Base-by-base conservation (phyloP, 306 rosid genomes). In the Begonia masoniana region DNA sequence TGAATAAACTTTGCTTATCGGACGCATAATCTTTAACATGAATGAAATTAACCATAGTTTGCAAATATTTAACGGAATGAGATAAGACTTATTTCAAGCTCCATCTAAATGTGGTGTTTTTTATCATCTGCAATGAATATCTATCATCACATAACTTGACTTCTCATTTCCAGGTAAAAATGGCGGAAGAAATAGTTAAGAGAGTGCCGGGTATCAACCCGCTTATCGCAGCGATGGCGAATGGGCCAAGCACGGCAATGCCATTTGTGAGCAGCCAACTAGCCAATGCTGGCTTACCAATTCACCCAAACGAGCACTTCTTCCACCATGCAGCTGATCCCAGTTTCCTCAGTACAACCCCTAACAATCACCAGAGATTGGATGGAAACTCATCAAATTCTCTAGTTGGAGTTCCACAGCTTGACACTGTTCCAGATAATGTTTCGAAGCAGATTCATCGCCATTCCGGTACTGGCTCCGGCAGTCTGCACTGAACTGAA, bases 121-220 rank as follows among this genome's bases (percentile, higher is more conserved):
- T 31, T 31, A 1, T 6, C 39, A 31, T 31, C 3, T 31, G 8
- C 39, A 3, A 31, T 31, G 7, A 31, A 31, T 7, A 31, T 31
- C 39, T 31, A 31, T 31, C 7, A 31, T 31, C 39, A 7, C 5
- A 7, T 31, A 1, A 31, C 9, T 31, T 3, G 39, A 1, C 8
- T 31, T 31, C 39, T 7, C 7, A 31, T 58, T 56, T 39, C 67
- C 39, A 78, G 84, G 84, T 78, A 65, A 78, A 78, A 65, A 71
- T 78, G 84, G 75, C 75, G 12, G 84, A 78, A 63, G 84, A 78
- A 66, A 64, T 68, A 9, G 73, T 78, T 17, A 78, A 74, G 55
- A 53, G 80, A 66, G 74, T 68, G 61, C 74, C 80, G 36, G 80
- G 80, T 26, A 53, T 78, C 60, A 75, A 65, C 36, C 80, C 80